phyloP scores from a whole-genome alignment of 306 rosid genomes.

The Gastrolobium bilobum region DNA sequence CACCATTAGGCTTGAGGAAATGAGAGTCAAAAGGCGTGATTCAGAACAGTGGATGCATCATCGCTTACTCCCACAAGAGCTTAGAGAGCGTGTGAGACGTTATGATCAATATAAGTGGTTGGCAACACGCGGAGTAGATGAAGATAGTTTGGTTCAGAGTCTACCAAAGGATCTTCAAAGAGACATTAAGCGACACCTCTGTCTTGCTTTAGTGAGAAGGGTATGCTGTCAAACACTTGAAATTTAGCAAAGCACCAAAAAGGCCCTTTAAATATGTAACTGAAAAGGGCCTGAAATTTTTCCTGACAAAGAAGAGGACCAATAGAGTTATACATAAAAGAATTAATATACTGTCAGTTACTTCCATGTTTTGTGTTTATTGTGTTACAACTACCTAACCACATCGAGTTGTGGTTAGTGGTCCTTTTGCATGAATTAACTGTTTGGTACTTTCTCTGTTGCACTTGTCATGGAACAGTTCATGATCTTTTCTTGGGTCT shows the following conservation, averaged over 20 bases:
- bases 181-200: conserved; percentile 92
- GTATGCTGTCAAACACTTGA: conserved; percentile 54
- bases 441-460: conserved; percentile 15
- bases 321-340: not conserved
- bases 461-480: not conserved
- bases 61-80: conserved; percentile 86
- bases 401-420: conserved; percentile 14
- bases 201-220: conserved; percentile 90
- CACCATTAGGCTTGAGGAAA: conserved; percentile 92
- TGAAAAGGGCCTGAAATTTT: not conserved
- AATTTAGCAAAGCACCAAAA: not conserved
- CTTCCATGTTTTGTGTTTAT: not conserved
- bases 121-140: conserved; percentile 94
- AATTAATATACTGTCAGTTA: not conserved
- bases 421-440: conserved; percentile 38
- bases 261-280: not conserved
- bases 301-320: not conserved
- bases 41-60: conserved; percentile 99
- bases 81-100: conserved; percentile 86
- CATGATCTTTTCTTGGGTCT: not conserved
- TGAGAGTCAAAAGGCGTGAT: conserved; percentile 95
- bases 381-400: not conserved
- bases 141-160: conserved; percentile 79
- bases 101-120: conserved; percentile 95
- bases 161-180: conserved; percentile 92